Base-by-base conservation (phyloP, 164 flowering plant species). In the Annona squamosa region DNA sequence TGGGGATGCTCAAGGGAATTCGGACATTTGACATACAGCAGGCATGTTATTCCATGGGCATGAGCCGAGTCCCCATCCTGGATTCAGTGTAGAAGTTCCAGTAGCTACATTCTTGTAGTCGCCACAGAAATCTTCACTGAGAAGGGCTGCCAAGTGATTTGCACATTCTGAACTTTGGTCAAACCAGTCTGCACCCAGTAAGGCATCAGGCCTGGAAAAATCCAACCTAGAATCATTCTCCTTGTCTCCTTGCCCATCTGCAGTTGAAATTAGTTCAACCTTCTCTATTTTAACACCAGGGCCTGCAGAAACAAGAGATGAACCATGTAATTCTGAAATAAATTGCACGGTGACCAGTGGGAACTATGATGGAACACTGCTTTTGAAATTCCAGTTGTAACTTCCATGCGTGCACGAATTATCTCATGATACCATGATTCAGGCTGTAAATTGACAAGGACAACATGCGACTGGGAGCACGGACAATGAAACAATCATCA, bases 21-120 rank as follows among this genome's bases (percentile, higher is more conserved):
- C 83, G 52, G 85, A 82, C 83, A 82, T 81, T 67, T 84, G 88
- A 74, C 85, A 82, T 44, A 80, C 88, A 56, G 86, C 78, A 68
- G 91, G 89, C 87, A 89, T 84, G 81, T 79, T 86, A 65, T 83
- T 85, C 93, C 90, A 87, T 4, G 79, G 63, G 68, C 71, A 78
- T 64, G 78, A 76, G 62, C 76, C 77, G 26, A 79, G 68, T 0
- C 80, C 85, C 82, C 84, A 81, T 46, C 80, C 87, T 74, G 82
- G 84, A 77, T 65, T 77, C 44, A 71, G 45, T 46, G 81, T n/a
- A 43, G 82, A 73, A 69, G 59, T 46, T 18, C 76, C 86, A 63
- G 72, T 46, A 17, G 77, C 65, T 70, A 81, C 75, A 46, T 80
- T 78, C 79, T 82, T 81, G 76, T 83, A 81, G 43, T 80, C 83